Percentiles rank a stretch among this genome's conserved stretches.
These are phyloP conservation scores for Solanum chacoense DNA, from an alignment of 305 asterid species.

Conservation along the genomic window DNA sequence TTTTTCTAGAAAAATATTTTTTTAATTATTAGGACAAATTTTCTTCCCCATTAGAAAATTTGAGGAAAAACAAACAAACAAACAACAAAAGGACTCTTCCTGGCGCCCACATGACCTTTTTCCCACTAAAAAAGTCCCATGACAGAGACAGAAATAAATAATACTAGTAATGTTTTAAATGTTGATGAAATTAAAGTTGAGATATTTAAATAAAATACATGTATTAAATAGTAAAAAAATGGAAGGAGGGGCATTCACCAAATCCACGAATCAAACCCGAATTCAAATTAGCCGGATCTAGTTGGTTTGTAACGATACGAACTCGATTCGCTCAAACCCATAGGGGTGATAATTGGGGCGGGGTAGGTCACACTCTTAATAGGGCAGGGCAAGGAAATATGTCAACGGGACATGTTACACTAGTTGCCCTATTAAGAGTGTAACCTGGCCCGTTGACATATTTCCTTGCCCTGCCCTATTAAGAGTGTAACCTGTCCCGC, in stretches of 20 bases:
- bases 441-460: background rate
- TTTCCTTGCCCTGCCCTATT: background rate
- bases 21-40: background rate
- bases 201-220: background rate
- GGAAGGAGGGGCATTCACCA: background rate
- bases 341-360: too few relatives aligned
- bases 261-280: background rate
- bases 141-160: conserved; percentile 16
- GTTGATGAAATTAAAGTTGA: background rate
- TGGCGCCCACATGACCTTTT: conserved; percentile 15
- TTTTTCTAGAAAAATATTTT: background rate
- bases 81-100: conserved; percentile 16
- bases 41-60: background rate
- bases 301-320: background rate
- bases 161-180: background rate
- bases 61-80: conserved; percentile 6
- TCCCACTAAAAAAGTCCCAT: conserved; percentile 24
- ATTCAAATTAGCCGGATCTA: background rate
- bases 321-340: too few relatives aligned
- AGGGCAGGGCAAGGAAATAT: too few relatives aligned
- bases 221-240: background rate
- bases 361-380: too few relatives aligned
- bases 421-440: too few relatives aligned
- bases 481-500: background rate
- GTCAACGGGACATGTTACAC: too few relatives aligned